These are phyloP conservation scores for Phytophthora meadii DNA, from an alignment of 352 stramenopile species.

Conservation along the genomic window DNA sequence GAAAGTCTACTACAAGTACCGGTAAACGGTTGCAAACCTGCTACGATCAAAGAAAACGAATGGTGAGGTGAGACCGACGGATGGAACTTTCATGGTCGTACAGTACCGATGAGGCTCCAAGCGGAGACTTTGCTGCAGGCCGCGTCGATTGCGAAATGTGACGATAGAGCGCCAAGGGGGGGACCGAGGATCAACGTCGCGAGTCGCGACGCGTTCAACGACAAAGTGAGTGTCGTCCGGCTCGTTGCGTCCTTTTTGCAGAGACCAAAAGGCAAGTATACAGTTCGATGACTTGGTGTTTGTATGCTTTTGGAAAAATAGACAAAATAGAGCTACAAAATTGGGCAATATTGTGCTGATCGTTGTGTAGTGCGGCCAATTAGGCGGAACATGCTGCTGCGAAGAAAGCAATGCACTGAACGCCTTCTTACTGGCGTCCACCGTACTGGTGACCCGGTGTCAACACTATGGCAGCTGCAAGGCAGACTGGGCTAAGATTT, in stretches of 20 bases:
- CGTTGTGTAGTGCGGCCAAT: constrained; percentile 1
- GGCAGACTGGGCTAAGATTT: constrained; percentile 27
- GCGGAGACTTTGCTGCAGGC: constrained; percentile 17
- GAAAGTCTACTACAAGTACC: too few species aligned
- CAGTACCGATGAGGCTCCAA: constrained; percentile 3
- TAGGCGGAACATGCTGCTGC: constrained; percentile 8
- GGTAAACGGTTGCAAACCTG: too few species aligned
- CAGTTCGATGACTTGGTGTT: constrained; percentile 25
- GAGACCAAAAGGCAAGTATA: constrained; percentile 26
- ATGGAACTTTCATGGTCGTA: not conserved
- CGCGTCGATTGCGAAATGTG: constrained; percentile 40
- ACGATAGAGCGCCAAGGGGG: constrained; percentile 9
- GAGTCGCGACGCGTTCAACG: constrained; percentile 31
- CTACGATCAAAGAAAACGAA: not conserved
- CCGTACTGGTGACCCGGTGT: not conserved
- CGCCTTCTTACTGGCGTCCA: too few species aligned
- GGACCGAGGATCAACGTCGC: constrained; percentile 25
- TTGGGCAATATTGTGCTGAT: constrained; percentile 13
- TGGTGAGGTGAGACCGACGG: constrained; percentile 9
- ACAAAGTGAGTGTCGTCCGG: constrained; percentile 22
- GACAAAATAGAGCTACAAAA: too few species aligned
- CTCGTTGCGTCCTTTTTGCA: constrained; percentile 27
- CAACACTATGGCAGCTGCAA: constrained; percentile 25
- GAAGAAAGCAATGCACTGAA: constrained; percentile 4
- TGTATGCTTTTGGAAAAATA: constrained; percentile 10